Evolutionary conservation across 2,329 filamentous ascomycete species (phyloP).

Genomic region (Calonectria crousiana): DNA sequence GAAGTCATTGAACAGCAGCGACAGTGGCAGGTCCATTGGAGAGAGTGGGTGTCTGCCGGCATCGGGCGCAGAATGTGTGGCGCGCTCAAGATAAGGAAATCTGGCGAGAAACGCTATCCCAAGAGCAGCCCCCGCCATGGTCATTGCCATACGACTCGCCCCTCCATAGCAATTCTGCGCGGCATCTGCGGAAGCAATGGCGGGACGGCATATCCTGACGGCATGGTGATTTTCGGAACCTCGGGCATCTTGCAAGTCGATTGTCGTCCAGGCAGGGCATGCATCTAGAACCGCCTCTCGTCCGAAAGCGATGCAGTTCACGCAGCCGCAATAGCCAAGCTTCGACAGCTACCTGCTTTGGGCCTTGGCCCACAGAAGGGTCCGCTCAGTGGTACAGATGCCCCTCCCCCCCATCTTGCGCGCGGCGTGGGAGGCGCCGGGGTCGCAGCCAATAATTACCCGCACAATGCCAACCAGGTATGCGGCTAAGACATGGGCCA

Average conservation of each 20-base stretch:
- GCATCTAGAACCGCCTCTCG: constrained; percentile 13
- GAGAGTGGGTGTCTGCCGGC: constrained; percentile 30
- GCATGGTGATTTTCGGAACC: not conserved
- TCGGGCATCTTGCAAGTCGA: not conserved
- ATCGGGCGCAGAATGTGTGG: constrained; percentile 30
- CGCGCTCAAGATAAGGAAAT: constrained; percentile 37
- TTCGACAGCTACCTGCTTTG: constrained; percentile 35
- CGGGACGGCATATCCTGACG: not conserved
- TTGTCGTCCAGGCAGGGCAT: not conserved
- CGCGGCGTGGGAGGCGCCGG: constrained; percentile 36
- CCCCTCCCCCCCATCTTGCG: constrained; percentile 28
- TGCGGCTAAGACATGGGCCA: constrained; percentile 43
- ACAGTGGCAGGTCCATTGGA: not conserved
- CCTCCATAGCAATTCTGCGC: constrained; percentile 23
- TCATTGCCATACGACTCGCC: constrained; percentile 30
- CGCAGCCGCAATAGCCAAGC: constrained; percentile 33
- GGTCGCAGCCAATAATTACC: constrained; percentile 38
- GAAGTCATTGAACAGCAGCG: not conserved
- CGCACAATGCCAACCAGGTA: constrained; percentile 39
- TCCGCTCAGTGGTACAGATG: constrained; percentile 32
- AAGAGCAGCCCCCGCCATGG: constrained; percentile 28
- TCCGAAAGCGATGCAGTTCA: constrained; percentile 34
- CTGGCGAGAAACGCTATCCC: constrained; percentile 36
- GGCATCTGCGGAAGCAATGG: constrained; percentile 19
- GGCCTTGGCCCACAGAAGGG: constrained; percentile 34